phyloP scores from a whole-genome alignment of 768 basidiomycete genomes.

The Neoboletus subvelutipes region DNA sequence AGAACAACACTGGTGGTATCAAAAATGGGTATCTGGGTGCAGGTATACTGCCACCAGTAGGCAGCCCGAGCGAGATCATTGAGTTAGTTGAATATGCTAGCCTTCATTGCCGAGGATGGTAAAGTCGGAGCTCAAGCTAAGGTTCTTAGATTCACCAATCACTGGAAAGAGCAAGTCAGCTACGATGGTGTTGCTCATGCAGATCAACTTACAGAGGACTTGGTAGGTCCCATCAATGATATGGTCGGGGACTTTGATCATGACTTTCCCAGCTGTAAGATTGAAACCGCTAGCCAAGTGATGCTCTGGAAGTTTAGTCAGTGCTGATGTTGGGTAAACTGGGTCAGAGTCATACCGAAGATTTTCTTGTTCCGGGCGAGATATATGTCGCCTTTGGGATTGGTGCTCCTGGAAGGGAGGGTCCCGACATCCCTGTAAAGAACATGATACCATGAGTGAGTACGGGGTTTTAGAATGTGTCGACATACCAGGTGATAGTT shows the following conservation, averaged over 20 bases:
- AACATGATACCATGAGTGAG: neutral
- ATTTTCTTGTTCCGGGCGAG: slow-evolving; percentile 20
- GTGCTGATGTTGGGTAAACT: neutral
- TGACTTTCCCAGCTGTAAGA: slow-evolving; percentile 27
- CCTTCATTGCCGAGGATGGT: slow-evolving; percentile 11
- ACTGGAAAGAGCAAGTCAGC: slow-evolving; percentile 24
- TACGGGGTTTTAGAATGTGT: neutral
- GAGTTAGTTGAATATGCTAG: neutral
- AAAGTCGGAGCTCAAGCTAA: slow-evolving; percentile 18
- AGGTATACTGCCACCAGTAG: too few relatives aligned
- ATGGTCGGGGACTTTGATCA: slow-evolving; percentile 29
- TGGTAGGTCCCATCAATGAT: slow-evolving; percentile 32
- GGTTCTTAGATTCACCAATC: accelerated
- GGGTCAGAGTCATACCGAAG: slow-evolving; percentile 10
- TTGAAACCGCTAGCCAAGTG: slow-evolving; percentile 28
- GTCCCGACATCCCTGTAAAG: slow-evolving; percentile 31
- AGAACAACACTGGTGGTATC: too few relatives aligned
- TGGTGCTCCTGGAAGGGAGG: slow-evolving; percentile 32
- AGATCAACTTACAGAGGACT: slow-evolving; percentile 29
- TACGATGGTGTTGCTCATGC: neutral
- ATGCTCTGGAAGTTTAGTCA: slow-evolving; percentile 19
- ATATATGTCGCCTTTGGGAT: slow-evolving; percentile 27
- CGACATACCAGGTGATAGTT: slow-evolving; percentile 32
- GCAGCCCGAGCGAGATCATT: neutral
- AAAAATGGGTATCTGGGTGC: neutral